phyloP scores from a whole-genome alignment of 768 basidiomycete genomes.

The Boletus rubroflammeus region DNA sequence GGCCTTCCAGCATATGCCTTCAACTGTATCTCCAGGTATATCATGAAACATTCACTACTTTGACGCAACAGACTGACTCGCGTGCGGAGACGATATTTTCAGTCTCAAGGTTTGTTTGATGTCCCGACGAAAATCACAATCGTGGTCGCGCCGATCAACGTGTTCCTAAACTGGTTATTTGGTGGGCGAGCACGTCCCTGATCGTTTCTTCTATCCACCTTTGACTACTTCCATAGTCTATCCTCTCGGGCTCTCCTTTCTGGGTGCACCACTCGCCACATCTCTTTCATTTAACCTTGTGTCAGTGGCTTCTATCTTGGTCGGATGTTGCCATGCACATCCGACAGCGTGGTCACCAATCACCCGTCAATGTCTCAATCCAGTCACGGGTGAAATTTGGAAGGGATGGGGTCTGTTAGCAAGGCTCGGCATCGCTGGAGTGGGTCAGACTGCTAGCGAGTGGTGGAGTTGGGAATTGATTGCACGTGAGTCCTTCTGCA shows the following conservation, averaged over 20 bases:
- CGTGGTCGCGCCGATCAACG: conserved; percentile 83
- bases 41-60: not conserved
- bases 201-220: not conserved
- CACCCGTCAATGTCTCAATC: conserved; percentile 31
- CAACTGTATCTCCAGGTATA: conserved; percentile 50
- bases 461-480: conserved; percentile 98
- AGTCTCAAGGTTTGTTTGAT: conserved; percentile 82
- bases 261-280: conserved; percentile 90
- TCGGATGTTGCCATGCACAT: conserved; percentile 59
- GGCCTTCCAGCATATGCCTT: conserved; percentile 76
- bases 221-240: conserved; percentile 24
- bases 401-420: conserved; percentile 64
- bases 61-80: not conserved
- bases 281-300: conserved; percentile 89
- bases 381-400: conserved; percentile 61
- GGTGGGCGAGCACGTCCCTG: conserved; percentile 40
- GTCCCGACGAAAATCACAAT: conserved; percentile 83
- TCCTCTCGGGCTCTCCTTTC: conserved; percentile 77
- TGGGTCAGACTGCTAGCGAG: conserved; percentile 79
- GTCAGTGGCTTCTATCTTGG: conserved; percentile 54
- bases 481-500: conserved; percentile 35
- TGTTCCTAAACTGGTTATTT: conserved; percentile 78
- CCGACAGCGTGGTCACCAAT: conserved; percentile 69
- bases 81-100: conserved; percentile 47
- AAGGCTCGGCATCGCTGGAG: conserved; percentile 77